A percentile compares a stretch with the other conserved stretches of the same genome.
phyloP scores from a whole-genome alignment of 495 filamentous ascomycete genomes.

The Podospora appendiculata region DNA sequence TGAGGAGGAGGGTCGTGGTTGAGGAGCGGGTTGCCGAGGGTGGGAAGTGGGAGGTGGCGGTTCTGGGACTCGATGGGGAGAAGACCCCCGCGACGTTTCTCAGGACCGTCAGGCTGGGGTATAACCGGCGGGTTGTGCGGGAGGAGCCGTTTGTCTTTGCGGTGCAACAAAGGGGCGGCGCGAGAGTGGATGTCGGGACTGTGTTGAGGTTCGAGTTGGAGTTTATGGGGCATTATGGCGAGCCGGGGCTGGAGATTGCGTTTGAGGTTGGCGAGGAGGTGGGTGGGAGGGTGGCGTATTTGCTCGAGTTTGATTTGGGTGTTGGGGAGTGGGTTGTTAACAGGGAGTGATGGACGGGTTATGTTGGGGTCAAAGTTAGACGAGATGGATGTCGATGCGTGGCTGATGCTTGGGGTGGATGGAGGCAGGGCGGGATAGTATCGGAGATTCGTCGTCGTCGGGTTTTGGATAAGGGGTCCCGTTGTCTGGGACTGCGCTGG shows the following conservation, averaged over 20 bases:
- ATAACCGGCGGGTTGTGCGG: conserved; percentile 23
- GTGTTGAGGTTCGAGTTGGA: conserved; percentile 31
- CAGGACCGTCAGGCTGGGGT: conserved; percentile 25
- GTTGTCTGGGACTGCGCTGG: no score
- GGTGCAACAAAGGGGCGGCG: no score
- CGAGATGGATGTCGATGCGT: no score
- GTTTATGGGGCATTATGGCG: conserved; percentile 40
- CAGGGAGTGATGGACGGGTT: no score
- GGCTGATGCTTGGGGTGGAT: no score
- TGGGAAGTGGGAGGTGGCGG: conserved; percentile 16
- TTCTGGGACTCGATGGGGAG: conserved; percentile 33
- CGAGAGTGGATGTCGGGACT: conserved; percentile 11
- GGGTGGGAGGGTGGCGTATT: conserved; percentile 10
- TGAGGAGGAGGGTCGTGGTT: conserved; percentile 22
- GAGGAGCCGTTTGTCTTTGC: conserved; percentile 28
- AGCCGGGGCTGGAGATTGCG: conserved; percentile 28
- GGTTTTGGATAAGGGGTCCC: no score
- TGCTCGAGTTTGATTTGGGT: conserved; percentile 31
- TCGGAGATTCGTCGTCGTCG: no score
- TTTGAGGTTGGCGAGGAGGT: conserved; percentile 8
- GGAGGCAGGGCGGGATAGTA: no score
- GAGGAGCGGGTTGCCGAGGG: conserved; percentile 12
- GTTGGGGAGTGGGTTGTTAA: conserved; percentile 26
- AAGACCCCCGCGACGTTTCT: conserved; percentile 37
- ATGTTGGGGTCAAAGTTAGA: no score